Base-by-base conservation (phyloP, 192 early-diverging fungal species). In the Gaertneriomyces semiglobifer region DNA sequence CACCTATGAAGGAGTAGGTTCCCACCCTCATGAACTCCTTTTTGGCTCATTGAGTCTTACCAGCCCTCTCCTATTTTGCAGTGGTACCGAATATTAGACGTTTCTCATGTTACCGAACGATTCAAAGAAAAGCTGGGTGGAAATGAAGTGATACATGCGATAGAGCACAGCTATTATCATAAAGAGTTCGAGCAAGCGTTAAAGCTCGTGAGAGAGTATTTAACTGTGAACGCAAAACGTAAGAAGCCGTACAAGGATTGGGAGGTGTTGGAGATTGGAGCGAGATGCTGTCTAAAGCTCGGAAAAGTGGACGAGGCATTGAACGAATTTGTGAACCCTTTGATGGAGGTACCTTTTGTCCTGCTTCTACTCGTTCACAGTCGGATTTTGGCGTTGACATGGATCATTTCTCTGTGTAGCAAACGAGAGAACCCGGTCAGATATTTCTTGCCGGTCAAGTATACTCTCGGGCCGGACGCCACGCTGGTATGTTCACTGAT, bases 251-350 rank as follows among this genome's bases (percentile, higher is more conserved):
- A 44, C 19, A 66, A 58, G 45, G 53, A 42, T 40, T 39, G 39
- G 50, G 65, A 66, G 45, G 65, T 58, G 16, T 4, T 66, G 11
- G 65, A 66, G 20, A 66, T 66, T 16, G 41, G 18, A n/a, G 65
- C 42, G 40, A 47, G 65, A 46, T 56, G 54, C 25, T 12, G 12
- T 19, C 19, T 66, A 20, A 45, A 44, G 8, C 55, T 66, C 3
- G 6, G 50, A 6, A 4, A 20, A 52, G 50, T 52, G 50, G 50
- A 52, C 20, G 4, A 52, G 20, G 50, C 50, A 5, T 20, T 52
- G 25, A 33, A 6, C 50, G n/a, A 20, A 52, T 52, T 52, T 18
- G n/a, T 6, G 50, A 52, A 20, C 50, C 50, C n/a, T 20, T 52
- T 18, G 50, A 52, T n/a, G 50, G 25, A 33, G 25, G 25, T 33